A percentile compares a stretch with the other conserved stretches of the same genome.
Evolutionary conservation across 2,329 filamentous ascomycete species (phyloP).

Genomic region (Calonectria ilicicola): DNA sequence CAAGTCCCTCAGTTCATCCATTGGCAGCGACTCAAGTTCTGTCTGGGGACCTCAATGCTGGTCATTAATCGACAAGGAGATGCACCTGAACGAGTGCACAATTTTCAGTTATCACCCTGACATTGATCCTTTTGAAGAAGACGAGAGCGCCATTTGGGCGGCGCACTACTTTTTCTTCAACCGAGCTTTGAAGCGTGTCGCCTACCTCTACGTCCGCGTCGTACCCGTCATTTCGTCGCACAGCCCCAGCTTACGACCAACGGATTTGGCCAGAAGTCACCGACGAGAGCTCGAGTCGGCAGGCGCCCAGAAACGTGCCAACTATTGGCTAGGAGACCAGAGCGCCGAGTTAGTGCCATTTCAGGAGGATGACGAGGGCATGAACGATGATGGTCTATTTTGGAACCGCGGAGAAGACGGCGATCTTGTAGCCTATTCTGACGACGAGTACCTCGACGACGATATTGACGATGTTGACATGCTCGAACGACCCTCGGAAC

Average conservation of each 20-base stretch:
- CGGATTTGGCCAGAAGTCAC: conserved; percentile 44
- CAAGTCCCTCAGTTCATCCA: conserved; percentile 55
- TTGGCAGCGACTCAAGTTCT: conserved; percentile 63
- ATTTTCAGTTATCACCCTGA: conserved; percentile 91
- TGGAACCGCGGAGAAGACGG: conserved; percentile 72
- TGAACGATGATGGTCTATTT: conserved; percentile 62
- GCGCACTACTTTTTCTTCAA: conserved; percentile 99
- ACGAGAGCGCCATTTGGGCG: conserved; percentile 94
- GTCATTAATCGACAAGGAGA: conserved; percentile 92
- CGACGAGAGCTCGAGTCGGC: conserved; percentile 48
- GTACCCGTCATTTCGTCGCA: conserved; percentile 79
- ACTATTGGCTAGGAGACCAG: conserved; percentile 86
- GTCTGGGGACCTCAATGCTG: conserved; percentile 93
- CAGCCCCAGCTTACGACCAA: conserved; percentile 62
- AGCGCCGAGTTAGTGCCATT: conserved; percentile 61
- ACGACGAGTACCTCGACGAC: conserved; percentile 63
- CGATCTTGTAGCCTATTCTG: conserved; percentile 65
- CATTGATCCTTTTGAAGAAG: conserved; percentile 90
- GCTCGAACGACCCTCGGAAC: conserved; percentile 57
- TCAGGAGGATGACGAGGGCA: conserved; percentile 61
- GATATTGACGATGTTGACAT: conserved; percentile 57
- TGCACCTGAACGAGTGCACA: conserved; percentile 89
- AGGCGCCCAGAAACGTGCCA: conserved; percentile 75
- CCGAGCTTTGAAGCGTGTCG: conserved; percentile 89
- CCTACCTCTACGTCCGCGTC: conserved; percentile 93